Evolutionary conservation across 2,329 filamentous ascomycete species (phyloP).

Genomic region (Venturia aucupariae): DNA sequence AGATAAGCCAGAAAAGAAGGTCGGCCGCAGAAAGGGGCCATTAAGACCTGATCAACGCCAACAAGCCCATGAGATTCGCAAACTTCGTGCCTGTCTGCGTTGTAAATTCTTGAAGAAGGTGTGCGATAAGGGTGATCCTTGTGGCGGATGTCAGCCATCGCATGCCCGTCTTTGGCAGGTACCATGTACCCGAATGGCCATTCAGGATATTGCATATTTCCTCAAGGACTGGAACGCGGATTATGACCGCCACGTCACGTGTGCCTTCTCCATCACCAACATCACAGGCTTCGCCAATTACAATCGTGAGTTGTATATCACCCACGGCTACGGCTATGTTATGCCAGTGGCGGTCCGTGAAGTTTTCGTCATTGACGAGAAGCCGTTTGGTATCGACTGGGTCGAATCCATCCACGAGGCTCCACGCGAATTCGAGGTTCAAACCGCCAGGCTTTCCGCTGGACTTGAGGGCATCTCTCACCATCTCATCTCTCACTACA

Average conservation of each 20-base stretch:
- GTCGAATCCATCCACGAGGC: slow-evolving; percentile 67
- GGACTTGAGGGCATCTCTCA: slow-evolving; percentile 80
- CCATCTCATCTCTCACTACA: slow-evolving; percentile 76
- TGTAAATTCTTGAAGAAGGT: slow-evolving; percentile 99
- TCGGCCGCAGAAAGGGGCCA: slow-evolving; percentile 81
- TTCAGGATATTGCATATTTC: slow-evolving; percentile 97
- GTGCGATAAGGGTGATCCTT: slow-evolving; percentile 94
- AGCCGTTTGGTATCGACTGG: slow-evolving; percentile 91
- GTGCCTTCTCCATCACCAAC: slow-evolving; percentile 85
- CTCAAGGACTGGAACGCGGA: slow-evolving; percentile 99
- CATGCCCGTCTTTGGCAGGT: slow-evolving; percentile 96
- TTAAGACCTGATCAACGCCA: slow-evolving; percentile 89
- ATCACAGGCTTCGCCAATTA: slow-evolving; percentile 71
- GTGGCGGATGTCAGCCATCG: slow-evolving; percentile 87
- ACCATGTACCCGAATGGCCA: slow-evolving; percentile 93
- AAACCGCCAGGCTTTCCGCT: slow-evolving; percentile 80
- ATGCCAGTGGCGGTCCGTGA: slow-evolving; percentile 89
- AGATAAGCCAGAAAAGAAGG: slow-evolving; percentile 78
- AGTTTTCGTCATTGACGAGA: slow-evolving; percentile 84
- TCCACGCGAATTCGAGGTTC: slow-evolving; percentile 72
- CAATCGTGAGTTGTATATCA: slow-evolving; percentile 73
- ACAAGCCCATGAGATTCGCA: slow-evolving; percentile 93
- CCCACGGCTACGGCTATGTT: slow-evolving; percentile 89
- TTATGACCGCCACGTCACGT: slow-evolving; percentile 80
- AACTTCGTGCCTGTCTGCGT: slow-evolving; percentile 82